Evolutionary conservation across 176 grass and related monocot genomes (phyloP).

Genomic region (Puya raimondii): DNA sequence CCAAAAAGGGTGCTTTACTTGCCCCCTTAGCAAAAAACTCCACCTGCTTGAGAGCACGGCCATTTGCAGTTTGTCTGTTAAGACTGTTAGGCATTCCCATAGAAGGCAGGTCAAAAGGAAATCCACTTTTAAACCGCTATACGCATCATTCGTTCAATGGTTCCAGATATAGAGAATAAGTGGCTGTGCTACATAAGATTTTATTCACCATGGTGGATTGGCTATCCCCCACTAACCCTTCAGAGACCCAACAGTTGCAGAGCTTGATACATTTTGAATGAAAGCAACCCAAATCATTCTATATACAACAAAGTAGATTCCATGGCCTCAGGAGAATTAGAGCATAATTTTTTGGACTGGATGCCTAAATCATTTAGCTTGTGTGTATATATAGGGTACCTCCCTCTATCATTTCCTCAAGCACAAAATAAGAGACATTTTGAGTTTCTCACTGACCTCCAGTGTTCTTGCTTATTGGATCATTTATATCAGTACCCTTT

Average conservation of each 20-base stretch:
- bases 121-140: conserved; percentile 36
- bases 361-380: neutral
- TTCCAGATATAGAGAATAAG: conserved; percentile 78
- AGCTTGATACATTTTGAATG: neutral
- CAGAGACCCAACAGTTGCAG: conserved; percentile 32
- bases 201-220: conserved; percentile 51
- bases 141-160: conserved; percentile 38
- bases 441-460: neutral
- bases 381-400: conserved; percentile 1
- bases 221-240: conserved; percentile 29
- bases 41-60: conserved; percentile 14
- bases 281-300: neutral
- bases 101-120: conserved; percentile 56
- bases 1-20: neutral
- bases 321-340: neutral
- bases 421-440: neutral
- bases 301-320: conserved; percentile 1
- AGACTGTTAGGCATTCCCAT: conserved; percentile 29
- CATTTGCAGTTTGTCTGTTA: conserved; percentile 8
- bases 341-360: neutral
- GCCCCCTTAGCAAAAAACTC: conserved; percentile 26
- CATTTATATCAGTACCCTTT: no score
- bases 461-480: neutral
- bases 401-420: conserved; percentile 1
- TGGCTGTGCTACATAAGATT: conserved; percentile 55